Base-by-base conservation (phyloP, 1,284 basidiomycete species). In the Dichomitus squalens region DNA sequence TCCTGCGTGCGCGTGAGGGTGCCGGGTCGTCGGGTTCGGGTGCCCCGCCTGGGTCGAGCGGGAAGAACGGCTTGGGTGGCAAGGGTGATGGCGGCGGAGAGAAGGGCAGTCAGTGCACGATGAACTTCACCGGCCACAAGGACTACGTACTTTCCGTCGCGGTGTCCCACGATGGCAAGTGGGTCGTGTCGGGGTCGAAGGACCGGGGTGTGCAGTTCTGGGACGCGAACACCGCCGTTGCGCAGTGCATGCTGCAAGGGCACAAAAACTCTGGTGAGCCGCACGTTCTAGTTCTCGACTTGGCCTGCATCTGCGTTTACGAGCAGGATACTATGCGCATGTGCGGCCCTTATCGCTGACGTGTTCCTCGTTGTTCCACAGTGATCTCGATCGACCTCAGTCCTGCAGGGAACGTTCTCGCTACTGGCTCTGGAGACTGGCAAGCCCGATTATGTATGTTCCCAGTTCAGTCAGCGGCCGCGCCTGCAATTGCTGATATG, bases 371-470 rank as follows among this genome's bases (percentile, higher is more conserved):
- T n/a, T 41, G 8, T 31, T 27, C 34, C 34, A 51, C 67, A 84
- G 92, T 93, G 63, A 93, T 93, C 66, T 91, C 88, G 33, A 93
- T 94, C 67, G 90, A 92, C 68, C 75, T 94, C 56, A 88, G 88
- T 63, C 87, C 88, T 5, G 82, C 82, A 5, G 89, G 87, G 7
- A 86, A 84, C 35, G 74, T 90, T 47, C 76, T 94, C 31, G 92
- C 91, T 1, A 93, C 90, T 29, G 92, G 91, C 16, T 88, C 86
- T 66, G 92, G 92, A 7, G 92, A 95, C 72, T 92, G 90, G 79
- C 86, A 87, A 68, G 90, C 89, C 9, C 76, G 88, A 71, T 88
- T 93, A 75, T 92, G 89, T 88, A 64, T 66, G 79, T 78, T 31
- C 18, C 18, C 20, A 21, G 8, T 33, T 5, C 11, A 6, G 8